Evolutionary conservation across 2,329 filamentous ascomycete species (phyloP).

Genomic region (Coniochaeta sp.): DNA sequence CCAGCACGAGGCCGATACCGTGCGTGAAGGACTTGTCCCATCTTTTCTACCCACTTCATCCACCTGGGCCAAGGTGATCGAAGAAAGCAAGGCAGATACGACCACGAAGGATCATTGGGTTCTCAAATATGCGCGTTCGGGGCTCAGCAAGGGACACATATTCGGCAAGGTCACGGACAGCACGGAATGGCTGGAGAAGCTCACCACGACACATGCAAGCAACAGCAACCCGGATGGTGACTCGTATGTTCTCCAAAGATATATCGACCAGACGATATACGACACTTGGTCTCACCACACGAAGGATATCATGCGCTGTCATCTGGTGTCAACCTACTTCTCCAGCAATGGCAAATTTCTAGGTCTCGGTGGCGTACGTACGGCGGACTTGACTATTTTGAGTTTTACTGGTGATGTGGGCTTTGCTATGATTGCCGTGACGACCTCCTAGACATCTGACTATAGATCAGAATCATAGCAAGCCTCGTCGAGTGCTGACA

Average conservation of each 20-base stretch:
- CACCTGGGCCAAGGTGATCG: constrained; percentile 1
- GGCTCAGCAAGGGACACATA: constrained; percentile 1
- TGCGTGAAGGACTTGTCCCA: neutral
- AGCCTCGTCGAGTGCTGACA: too few species aligned
- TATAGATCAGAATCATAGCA: too few species aligned
- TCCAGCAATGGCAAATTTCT: constrained; percentile 1
- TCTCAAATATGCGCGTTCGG: constrained; percentile 1
- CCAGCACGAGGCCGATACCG: neutral
- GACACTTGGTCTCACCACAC: neutral
- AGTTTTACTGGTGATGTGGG: neutral
- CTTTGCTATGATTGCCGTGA: neutral
- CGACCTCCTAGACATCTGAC: neutral
- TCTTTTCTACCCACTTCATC: constrained; percentile 1
- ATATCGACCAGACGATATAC: neutral
- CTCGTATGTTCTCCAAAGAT: constrained; percentile 2
- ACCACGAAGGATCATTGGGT: neutral
- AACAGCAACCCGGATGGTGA: neutral
- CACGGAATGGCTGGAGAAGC: neutral
- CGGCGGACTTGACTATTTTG: neutral
- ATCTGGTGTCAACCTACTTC: neutral
- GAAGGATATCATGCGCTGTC: neutral
- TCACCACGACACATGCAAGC: neutral
- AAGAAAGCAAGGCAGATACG: neutral
- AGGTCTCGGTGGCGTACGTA: neutral
- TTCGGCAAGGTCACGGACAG: neutral